Evolutionary conservation across 768 basidiomycete genomes (phyloP).

Genomic region (Boletus rex-veris): DNA sequence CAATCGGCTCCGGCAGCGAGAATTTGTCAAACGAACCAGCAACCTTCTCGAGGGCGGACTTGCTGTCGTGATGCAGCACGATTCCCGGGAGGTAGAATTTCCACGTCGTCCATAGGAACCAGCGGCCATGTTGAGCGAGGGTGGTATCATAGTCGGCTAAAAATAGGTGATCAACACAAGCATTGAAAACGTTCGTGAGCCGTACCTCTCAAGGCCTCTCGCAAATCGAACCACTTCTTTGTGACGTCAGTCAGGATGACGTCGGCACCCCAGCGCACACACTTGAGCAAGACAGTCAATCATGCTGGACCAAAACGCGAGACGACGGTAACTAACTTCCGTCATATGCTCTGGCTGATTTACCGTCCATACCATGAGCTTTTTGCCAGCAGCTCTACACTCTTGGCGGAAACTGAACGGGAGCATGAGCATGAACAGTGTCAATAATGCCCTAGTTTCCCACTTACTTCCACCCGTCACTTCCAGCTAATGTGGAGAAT

Average conservation of each 20-base stretch:
- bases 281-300: constrained; percentile 38
- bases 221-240: constrained; percentile 61
- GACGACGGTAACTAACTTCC: constrained; percentile 51
- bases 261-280: constrained; percentile 74
- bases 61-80: constrained; percentile 26
- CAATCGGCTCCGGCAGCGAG: constrained; percentile 24
- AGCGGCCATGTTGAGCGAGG: constrained; percentile 56
- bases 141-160: constrained; percentile 68
- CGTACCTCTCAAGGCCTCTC: constrained; percentile 55
- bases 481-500: constrained; percentile 66
- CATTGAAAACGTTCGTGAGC: background rate
- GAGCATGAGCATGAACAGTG: constrained; percentile 1
- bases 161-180: background rate
- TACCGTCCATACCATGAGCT: constrained; percentile 94
- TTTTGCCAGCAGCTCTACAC: constrained; percentile 76
- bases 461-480: constrained; percentile 67
- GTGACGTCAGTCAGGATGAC: constrained; percentile 80
- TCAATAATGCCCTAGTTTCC: background rate
- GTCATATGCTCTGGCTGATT: constrained; percentile 88
- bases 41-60: constrained; percentile 42
- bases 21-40: constrained; percentile 53
- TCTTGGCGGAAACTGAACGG: constrained; percentile 68
- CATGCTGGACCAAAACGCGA: background rate
- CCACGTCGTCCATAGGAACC: constrained; percentile 72
- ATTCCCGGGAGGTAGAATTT: constrained; percentile 55